These are phyloP conservation scores for Peterozyma toletana DNA, from an alignment of 805 yeast genomes.

Conservation along the genomic window DNA sequence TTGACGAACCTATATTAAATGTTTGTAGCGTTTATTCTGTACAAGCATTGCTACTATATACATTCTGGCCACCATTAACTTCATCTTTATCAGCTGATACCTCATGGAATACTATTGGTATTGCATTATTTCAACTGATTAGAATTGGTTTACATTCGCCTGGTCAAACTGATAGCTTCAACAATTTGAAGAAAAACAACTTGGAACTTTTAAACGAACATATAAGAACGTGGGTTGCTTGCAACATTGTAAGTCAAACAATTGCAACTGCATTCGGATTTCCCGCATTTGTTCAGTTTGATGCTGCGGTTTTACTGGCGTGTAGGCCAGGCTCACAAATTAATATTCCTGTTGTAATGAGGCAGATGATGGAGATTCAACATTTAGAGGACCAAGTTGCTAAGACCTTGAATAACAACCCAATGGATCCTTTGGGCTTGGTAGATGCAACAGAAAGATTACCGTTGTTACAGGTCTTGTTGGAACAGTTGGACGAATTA, in stretches of 20 bases:
- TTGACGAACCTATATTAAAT: conserved; percentile 75
- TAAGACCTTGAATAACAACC: conserved; percentile 65
- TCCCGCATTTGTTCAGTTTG: conserved; percentile 87
- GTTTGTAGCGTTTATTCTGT: conserved; percentile 91
- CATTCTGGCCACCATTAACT: conserved; percentile 95
- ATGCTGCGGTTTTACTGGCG: conserved; percentile 54
- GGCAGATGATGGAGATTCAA: conserved; percentile 76
- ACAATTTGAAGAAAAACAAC: conserved; percentile 37
- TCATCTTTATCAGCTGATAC: conserved; percentile 94
- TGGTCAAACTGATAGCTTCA: conserved; percentile 38
- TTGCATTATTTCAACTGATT: conserved; percentile 88
- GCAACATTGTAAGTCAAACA: conserved; percentile 84
- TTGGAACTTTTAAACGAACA: conserved; percentile 61
- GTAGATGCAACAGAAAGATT: conserved; percentile 64
- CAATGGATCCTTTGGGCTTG: conserved; percentile 57
- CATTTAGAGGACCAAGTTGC: conserved; percentile 83
- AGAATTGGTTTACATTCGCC: conserved; percentile 87
- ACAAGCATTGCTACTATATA: conserved; percentile 82
- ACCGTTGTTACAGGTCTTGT: conserved; percentile 65
- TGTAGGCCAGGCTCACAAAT: conserved; percentile 37
- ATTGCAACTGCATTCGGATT: conserved; percentile 92
- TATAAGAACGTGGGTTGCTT: conserved; percentile 85
- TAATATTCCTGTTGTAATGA: conserved; percentile 50
- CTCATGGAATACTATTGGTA: conserved; percentile 91
- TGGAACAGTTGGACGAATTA: conserved; percentile 68